Evolutionary conservation across 2,329 filamentous ascomycete genomes (phyloP).

Genomic region (Fusarium sp.): DNA sequence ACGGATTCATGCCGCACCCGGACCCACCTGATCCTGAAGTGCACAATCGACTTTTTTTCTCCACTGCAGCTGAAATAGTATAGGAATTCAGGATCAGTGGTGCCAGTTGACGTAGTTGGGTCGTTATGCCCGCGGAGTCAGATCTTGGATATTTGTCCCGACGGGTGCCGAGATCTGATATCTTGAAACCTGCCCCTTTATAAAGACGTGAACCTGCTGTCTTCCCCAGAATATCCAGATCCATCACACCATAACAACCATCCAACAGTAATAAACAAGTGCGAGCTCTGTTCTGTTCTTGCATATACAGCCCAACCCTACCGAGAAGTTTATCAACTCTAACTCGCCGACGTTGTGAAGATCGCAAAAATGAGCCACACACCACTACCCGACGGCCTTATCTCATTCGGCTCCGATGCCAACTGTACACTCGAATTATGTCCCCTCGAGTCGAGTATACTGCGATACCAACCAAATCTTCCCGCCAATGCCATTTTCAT

Average conservation of each 20-base stretch:
- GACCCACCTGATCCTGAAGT: constrained; percentile 2
- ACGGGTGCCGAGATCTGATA: background rate
- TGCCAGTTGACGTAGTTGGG: constrained; percentile 10
- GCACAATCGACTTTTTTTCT: background rate
- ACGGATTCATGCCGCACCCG: background rate
- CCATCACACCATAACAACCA: background rate
- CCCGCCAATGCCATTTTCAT: constrained; percentile 35
- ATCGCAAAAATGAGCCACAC: constrained; percentile 8
- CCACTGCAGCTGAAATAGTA: constrained; percentile 1
- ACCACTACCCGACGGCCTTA: constrained; percentile 31
- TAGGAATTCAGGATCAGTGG: background rate
- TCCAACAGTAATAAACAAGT: background rate
- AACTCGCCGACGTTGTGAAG: background rate
- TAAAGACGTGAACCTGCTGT: background rate
- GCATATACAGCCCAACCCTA: background rate
- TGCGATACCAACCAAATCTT: constrained; percentile 37
- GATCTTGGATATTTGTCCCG: background rate
- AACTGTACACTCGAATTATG: constrained; percentile 41
- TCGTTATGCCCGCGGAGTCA: background rate
- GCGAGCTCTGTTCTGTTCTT: background rate
- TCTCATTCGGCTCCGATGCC: constrained; percentile 37
- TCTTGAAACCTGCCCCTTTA: constrained; percentile 1
- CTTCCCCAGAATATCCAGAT: background rate
- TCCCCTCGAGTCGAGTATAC: constrained; percentile 36
- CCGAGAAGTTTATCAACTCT: background rate